Percentiles rank a stretch among this genome's conserved stretches.
These are phyloP conservation scores for Phymatotrichopsis omnivora DNA, from an alignment of 2,329 filamentous ascomycete species.

Conservation along the genomic window DNA sequence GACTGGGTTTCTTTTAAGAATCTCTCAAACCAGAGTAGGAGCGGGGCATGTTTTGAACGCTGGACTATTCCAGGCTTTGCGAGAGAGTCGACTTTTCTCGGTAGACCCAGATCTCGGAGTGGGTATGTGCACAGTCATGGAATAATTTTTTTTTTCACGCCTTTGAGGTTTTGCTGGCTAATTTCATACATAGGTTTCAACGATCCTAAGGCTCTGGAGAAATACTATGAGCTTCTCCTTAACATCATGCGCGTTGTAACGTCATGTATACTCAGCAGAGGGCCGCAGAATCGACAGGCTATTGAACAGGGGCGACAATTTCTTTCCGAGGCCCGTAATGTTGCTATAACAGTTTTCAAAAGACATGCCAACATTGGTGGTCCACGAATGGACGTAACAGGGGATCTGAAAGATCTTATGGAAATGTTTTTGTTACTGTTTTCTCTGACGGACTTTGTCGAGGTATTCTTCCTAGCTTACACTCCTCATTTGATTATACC, in stretches of 20 bases:
- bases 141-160: not conserved
- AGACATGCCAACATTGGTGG: conserved; percentile 67
- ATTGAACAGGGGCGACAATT: conserved; percentile 69
- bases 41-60: conserved; percentile 80
- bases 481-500: too few relatives aligned
- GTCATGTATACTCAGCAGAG: conserved; percentile 69
- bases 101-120: conserved; percentile 88
- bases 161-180: conserved; percentile 25
- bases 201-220: conserved; percentile 59
- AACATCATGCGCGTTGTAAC: conserved; percentile 72
- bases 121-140: conserved; percentile 38
- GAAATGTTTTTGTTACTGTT: conserved; percentile 79
- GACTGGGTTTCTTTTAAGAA: conserved; percentile 69
- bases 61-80: conserved; percentile 72
- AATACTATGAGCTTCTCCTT: conserved; percentile 75
- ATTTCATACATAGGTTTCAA: conserved; percentile 39
- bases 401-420: conserved; percentile 63
- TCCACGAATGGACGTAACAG: conserved; percentile 39
- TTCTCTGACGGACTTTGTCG: conserved; percentile 69
- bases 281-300: conserved; percentile 64
- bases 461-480: too few relatives aligned
- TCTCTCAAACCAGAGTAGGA: conserved; percentile 74
- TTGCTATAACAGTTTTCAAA: conserved; percentile 85
- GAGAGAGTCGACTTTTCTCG: conserved; percentile 72
- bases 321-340: conserved; percentile 67